Conservation (phyloP, 768 basidiomycete genomes). For the Auricularia heimuer region DNA sequence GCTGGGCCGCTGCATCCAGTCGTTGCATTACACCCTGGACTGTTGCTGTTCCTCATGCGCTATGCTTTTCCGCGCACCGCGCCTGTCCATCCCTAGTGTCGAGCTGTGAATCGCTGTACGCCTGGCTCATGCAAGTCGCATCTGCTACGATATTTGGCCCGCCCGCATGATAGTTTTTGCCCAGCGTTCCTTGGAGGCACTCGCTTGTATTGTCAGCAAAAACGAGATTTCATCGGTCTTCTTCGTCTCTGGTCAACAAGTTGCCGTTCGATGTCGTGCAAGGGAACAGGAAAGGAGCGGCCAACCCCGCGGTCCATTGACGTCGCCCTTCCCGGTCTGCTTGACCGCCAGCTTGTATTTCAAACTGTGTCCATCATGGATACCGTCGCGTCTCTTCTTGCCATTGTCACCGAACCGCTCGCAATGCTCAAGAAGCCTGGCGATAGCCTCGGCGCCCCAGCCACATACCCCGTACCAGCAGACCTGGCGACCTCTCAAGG, state of each 20-base stretch:
- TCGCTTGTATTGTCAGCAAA: conserved; percentile 68
- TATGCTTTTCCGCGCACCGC: no score
- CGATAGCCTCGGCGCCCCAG: no score
- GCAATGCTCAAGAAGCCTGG: conserved; percentile 18
- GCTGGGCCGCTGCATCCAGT: no score
- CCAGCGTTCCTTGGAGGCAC: no score
- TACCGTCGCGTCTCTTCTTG: conserved; percentile 78
- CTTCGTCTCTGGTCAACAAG: conserved; percentile 93
- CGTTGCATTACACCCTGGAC: no score
- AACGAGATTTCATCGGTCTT: conserved; percentile 83
- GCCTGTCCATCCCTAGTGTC: no score
- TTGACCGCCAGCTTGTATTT: conserved; percentile 79
- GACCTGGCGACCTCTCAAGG: no score
- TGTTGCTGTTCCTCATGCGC: no score
- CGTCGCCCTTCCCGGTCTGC: conserved; percentile 74
- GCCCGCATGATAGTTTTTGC: no score
- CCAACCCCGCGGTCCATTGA: conserved; percentile 78
- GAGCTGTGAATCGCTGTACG: no score
- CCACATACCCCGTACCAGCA: no score
- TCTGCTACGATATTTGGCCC: conserved; percentile 22
- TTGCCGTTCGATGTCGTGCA: conserved; percentile 67
- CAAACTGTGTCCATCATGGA: conserved; percentile 89
- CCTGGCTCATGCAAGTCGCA: no score
- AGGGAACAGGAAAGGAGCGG: conserved; percentile 94
- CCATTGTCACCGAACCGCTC: conserved; percentile 83